Evolutionary conservation across 352 stramenopile species (phyloP).

Genomic region (Pythium monospermum): DNA sequence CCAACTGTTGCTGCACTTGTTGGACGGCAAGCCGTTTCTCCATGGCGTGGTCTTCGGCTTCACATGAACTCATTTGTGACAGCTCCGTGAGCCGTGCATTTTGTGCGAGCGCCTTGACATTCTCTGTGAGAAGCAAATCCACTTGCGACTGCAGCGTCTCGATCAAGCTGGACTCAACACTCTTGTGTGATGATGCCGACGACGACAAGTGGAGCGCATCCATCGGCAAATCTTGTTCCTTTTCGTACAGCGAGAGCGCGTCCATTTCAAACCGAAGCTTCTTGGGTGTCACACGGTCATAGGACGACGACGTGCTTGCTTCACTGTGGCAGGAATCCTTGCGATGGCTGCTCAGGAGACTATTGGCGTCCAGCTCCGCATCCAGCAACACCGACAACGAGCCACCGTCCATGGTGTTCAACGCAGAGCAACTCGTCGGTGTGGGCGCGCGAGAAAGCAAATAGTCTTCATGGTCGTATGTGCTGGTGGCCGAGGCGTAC

Average conservation of each 20-base stretch:
- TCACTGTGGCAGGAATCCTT: slow-evolving; percentile 23
- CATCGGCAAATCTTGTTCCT: not conserved
- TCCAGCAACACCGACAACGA: slow-evolving; percentile 7
- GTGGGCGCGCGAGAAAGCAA: too few species aligned
- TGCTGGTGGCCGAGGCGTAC: slow-evolving; percentile 8
- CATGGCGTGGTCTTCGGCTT: slow-evolving; percentile 22
- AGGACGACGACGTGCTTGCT: slow-evolving; percentile 11
- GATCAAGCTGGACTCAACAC: slow-evolving; percentile 17
- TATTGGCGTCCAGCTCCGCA: slow-evolving; percentile 10
- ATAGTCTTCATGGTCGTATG: slow-evolving; percentile 18
- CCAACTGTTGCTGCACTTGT: slow-evolving; percentile 21
- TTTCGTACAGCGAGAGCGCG: slow-evolving; percentile 21
- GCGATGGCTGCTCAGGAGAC: slow-evolving; percentile 7
- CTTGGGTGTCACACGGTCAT: slow-evolving; percentile 12
- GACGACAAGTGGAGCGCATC: slow-evolving; percentile 10
- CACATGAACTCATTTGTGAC: slow-evolving; percentile 28
- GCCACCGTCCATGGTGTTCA: not conserved
- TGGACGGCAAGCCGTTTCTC: slow-evolving; percentile 21
- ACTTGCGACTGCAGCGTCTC: slow-evolving; percentile 55
- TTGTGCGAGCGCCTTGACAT: slow-evolving; percentile 53
- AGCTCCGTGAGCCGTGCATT: slow-evolving; percentile 37
- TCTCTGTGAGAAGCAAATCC: slow-evolving; percentile 54
- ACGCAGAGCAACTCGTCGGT: not conserved
- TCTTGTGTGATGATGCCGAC: slow-evolving; percentile 13
- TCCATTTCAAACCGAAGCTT: slow-evolving; percentile 23